Percentiles rank a stretch among this genome's conserved stretches.
Conservation (phyloP, 176 grass and related monocot genomes). For the Musa beccarii region DNA sequence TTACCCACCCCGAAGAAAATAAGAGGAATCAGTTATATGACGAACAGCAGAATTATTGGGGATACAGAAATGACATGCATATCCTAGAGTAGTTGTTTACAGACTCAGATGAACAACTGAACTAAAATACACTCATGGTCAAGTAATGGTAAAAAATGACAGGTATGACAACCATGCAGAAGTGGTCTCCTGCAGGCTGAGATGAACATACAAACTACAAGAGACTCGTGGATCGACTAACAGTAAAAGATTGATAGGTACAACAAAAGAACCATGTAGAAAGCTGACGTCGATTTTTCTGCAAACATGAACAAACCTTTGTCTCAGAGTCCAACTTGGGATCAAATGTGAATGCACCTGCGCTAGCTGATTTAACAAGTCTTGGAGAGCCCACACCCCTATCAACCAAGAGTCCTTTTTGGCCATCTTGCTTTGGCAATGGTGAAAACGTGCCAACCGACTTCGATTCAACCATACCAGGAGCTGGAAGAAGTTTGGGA, state of each 20-base stretch:
- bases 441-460: slow-evolving; percentile 70
- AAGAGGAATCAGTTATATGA: no score
- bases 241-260: not conserved
- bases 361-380: slow-evolving; percentile 52
- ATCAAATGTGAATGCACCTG: slow-evolving; percentile 42
- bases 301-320: slow-evolving; percentile 40
- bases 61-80: no score
- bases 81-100: no score
- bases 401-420: slow-evolving; percentile 79
- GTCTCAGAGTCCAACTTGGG: slow-evolving; percentile 52
- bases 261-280: not conserved
- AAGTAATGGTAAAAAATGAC: no score
- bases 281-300: not conserved
- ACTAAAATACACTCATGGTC: no score
- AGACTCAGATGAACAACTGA: no score
- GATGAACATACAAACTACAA: no score
- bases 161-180: no score
- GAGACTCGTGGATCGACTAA: not conserved
- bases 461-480: slow-evolving; percentile 65
- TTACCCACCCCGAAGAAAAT: not conserved
- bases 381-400: slow-evolving; percentile 89
- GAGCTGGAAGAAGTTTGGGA: slow-evolving; percentile 1
- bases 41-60: no score
- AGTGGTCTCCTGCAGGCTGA: no score
- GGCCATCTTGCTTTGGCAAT: slow-evolving; percentile 53